Percentiles rank a stretch among this genome's conserved stretches.
phyloP scores from a whole-genome alignment of 495 filamentous ascomycete species.

The Trichoderma erinaceum region DNA sequence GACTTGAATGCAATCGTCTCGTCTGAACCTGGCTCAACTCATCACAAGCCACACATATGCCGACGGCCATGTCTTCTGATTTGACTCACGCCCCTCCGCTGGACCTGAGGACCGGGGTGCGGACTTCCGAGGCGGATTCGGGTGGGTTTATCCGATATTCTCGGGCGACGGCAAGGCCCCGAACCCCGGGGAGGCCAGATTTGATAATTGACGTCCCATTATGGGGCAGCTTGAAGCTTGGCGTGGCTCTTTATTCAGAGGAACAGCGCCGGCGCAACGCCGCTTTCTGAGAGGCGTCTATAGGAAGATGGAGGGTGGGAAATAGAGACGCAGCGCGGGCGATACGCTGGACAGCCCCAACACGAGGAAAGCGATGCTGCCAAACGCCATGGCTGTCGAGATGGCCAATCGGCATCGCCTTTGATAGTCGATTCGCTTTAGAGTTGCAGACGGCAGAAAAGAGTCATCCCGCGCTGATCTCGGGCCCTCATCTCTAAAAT shows the following conservation, averaged over 20 bases:
- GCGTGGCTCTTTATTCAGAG: no score
- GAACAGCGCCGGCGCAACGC: constrained; percentile 7
- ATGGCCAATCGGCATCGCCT: constrained; percentile 6
- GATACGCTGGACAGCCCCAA: not conserved
- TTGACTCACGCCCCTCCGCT: not conserved
- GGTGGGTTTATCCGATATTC: constrained; percentile 8
- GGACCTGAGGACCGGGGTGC: not conserved
- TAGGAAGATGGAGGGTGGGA: not conserved
- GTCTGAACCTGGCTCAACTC: not conserved
- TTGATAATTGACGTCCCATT: no score
- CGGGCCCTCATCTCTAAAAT: not conserved
- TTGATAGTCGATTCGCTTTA: not conserved
- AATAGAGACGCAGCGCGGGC: not conserved
- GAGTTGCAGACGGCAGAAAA: not conserved
- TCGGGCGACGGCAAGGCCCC: constrained; percentile 12
- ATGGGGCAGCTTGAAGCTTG: no score
- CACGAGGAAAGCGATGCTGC: not conserved
- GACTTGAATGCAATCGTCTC: no score
- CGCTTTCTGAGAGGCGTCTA: constrained; percentile 5
- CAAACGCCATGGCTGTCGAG: not conserved
- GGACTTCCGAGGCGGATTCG: constrained; percentile 11
- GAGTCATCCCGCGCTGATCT: constrained; percentile 9
- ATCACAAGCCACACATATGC: not conserved
- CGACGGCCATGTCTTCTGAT: not conserved
- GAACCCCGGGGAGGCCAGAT: not conserved